Percentiles rank a stretch among this genome's conserved stretches.
Conservation (phyloP, 2,329 filamentous ascomycete genomes). For the Cladosporium sp. region DNA sequence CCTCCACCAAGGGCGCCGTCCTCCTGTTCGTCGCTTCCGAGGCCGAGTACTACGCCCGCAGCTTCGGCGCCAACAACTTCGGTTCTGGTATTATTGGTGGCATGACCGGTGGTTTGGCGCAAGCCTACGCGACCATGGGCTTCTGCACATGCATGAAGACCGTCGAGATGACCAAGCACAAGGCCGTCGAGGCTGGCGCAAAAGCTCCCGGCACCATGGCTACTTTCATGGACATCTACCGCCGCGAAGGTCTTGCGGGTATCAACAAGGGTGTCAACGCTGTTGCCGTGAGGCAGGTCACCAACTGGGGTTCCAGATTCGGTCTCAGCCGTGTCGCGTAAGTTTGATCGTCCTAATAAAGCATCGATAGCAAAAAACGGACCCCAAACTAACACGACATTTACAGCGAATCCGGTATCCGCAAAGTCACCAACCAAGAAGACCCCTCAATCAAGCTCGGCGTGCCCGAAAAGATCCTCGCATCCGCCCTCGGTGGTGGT, state of each 20-base stretch:
- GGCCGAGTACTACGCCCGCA: conserved; percentile 89
- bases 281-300: conserved; percentile 97
- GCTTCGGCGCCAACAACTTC: conserved; percentile 79
- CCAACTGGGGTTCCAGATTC: conserved; percentile 98
- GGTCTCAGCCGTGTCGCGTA: conserved; percentile 82
- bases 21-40: conserved; percentile 98
- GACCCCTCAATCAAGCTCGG: conserved; percentile 70
- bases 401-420: conserved; percentile 73
- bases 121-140: conserved; percentile 99
- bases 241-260: conserved; percentile 85
- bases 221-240: conserved; percentile 97
- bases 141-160: conserved; percentile 99
- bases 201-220: conserved; percentile 88
- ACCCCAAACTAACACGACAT: background rate
- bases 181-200: conserved; percentile 78
- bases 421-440: conserved; percentile 74
- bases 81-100: conserved; percentile 85
- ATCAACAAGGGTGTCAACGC: conserved; percentile 99
- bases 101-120: conserved; percentile 90
- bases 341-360: conserved; percentile 19
- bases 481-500: conserved; percentile 85
- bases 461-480: conserved; percentile 83
- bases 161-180: conserved; percentile 98
- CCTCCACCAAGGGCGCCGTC: conserved; percentile 97
- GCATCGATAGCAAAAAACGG: background rate